phyloP scores from a whole-genome alignment of 106 monocot genomes.

The Hemerocallis citrina region DNA sequence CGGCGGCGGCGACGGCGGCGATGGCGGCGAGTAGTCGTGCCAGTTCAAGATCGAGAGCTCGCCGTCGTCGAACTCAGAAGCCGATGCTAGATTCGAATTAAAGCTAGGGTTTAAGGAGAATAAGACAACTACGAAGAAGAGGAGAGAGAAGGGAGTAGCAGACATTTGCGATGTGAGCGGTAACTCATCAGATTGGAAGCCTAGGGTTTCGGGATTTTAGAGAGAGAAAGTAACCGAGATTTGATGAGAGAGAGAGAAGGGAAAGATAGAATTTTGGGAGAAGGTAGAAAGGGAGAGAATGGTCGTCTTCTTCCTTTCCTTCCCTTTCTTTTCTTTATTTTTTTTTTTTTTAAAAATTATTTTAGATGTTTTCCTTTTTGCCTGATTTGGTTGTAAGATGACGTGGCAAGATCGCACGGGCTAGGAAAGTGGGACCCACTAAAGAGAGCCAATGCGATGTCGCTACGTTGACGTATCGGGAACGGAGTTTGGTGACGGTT shows the following conservation, averaged over 20 bases:
- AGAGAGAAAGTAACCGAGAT: neutral
- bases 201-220: neutral
- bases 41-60: conserved; percentile 11
- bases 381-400: neutral
- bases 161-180: conserved; percentile 1
- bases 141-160: neutral
- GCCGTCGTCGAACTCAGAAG: neutral
- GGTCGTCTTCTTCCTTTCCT: neutral
- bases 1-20: conserved; percentile 47
- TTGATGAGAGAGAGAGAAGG: neutral
- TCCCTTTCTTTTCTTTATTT: neutral
- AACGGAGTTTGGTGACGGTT: neutral
- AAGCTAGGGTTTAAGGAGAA: neutral
- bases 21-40: conserved; percentile 66
- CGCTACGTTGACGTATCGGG: neutral
- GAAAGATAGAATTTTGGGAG: neutral
- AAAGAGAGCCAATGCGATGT: neutral
- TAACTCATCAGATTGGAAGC: conserved; percentile 9
- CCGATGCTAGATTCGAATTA: neutral
- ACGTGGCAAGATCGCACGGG: too few relatives aligned
- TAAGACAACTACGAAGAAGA: neutral
- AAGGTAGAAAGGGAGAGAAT: neutral
- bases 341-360: neutral
- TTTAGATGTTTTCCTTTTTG: neutral
- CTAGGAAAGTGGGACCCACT: neutral